Base-by-base conservation (phyloP, 306 rosid species). In the Prinsepia uniflora region DNA sequence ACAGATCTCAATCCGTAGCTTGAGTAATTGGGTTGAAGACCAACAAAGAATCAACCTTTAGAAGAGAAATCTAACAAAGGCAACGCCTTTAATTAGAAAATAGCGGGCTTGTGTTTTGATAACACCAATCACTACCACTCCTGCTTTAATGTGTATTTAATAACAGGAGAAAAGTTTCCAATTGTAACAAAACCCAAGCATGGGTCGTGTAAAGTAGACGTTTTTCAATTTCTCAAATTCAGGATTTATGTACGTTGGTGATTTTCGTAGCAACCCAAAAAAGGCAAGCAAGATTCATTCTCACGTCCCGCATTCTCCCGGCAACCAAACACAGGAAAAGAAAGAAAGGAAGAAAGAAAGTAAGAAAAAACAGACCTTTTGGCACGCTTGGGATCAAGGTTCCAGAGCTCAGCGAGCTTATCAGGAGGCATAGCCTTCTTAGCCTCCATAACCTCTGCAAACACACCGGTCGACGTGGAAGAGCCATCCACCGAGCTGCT, bases 371-470 rank as follows among this genome's bases (percentile, higher is more conserved):
- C 55, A 67, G 18, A 95, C 99, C 99, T 95, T 84, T 95, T 95
- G 79, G 99, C 99, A 55, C 99, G 96, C 81, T 91, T 95, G 55
- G 99, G 97, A 83, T 95, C 99, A 72, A 90, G 60, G 22, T 48
- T 73, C 99, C 99, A 95, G n/a, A 95, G 97, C 85, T 95, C 99
- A 1, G 97, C 97, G 50, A 95, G 92, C 83, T 95, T 91, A 82
- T 91, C 97, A 18, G 99, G 97, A 81, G 99, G 96, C 99, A 95
- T 95, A n/a, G 99, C 99, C 77, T 95, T 95, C 86, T 95, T 95
- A 0, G 99, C 97, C 4, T 95, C 99, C 97, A 95, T 87, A 59
- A 91, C 84, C 79, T 95, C 99, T 8, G 96, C 96, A 56, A 95
- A 87, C 86, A 84, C 78, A 49, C 86, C 80, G 14, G 92, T 81